Base-by-base conservation (phyloP, 2,329 filamentous ascomycete genomes). In the Stachybotrys chlorohalonatus region DNA sequence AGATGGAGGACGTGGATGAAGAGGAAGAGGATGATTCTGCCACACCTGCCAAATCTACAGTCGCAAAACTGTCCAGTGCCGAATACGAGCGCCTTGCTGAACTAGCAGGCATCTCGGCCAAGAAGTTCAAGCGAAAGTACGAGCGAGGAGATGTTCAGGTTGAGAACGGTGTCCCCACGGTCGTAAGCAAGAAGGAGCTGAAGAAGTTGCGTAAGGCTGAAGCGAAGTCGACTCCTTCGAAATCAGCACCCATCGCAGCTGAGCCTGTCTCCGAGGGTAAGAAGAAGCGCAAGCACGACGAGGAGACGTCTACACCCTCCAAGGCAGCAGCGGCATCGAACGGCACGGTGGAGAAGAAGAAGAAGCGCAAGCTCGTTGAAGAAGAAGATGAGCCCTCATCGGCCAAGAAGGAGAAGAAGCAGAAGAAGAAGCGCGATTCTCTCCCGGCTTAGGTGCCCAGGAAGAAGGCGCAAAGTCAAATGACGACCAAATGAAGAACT, bases 61-160 rank as follows among this genome's bases (percentile, higher is more conserved):
- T 24, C 24, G 24, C 24, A 24, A 76, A 77, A 67, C 72, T 81
- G 54, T 82, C 70, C 59, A 83, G 77, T 66, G 78, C 72, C 57
- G 80, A 83, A 58, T 82, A 76, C 63, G 77, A 80, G 68, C 75
- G 78, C 49, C 69, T 86, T 49, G 88, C 88, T 47, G 82, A 80
- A 56, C 77, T 81, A 60, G 82, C 85, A 8, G 87, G 86, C 57
- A 75, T 91, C 56, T 87, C 85, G 7, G 81, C 88, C 53, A 83
- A 83, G 75, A 87, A 89, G 73, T 91, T 90, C 74, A 84, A 87
- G 77, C 80, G 85, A 69, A 90, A 90, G 78, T 84, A 84, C 61
- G 87, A 89, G 72, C 81, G 85, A 58, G 88, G 88, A 45, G 86
- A 90, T 65, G 86, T 91, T 59, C 77, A 83, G 66, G 74, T 90